These are phyloP conservation scores for Melanogaster broomeanus DNA, from an alignment of 768 basidiomycete genomes.

Conservation along the genomic window DNA sequence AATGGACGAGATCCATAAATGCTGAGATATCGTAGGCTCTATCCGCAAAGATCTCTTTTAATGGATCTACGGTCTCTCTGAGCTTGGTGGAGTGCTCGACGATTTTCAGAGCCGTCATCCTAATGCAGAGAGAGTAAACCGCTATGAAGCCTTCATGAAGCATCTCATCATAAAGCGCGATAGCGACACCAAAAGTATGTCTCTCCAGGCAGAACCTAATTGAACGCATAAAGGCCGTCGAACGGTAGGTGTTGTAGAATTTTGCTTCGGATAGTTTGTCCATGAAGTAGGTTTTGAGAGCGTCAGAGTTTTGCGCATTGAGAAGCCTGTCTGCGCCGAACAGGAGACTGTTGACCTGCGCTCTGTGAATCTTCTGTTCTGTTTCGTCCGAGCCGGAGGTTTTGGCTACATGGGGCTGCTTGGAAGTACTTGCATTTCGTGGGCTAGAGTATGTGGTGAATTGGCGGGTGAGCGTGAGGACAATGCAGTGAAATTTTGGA, in stretches of 20 bases:
- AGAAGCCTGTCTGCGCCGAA: conserved; percentile 28
- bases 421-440: not conserved
- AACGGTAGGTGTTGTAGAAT: conserved; percentile 31
- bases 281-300: conserved; percentile 24
- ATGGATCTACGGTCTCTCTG: not conserved
- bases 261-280: conserved; percentile 19
- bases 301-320: conserved; percentile 17
- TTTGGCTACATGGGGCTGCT: not conserved
- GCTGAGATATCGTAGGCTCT: conserved; percentile 18
- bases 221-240: conserved; percentile 37
- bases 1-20: conserved; percentile 29
- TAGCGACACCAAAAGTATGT: conserved; percentile 39
- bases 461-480: not conserved
- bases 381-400: not conserved
- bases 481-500: not conserved
- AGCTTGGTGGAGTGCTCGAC: conserved; percentile 3
- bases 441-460: not conserved
- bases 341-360: conserved; percentile 27
- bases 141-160: conserved; percentile 39
- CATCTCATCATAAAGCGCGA: conserved; percentile 45
- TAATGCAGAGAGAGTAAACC: conserved; percentile 38
- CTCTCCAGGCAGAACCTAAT: conserved; percentile 44
- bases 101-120: conserved; percentile 39
- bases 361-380: conserved; percentile 18
- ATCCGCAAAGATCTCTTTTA: conserved; percentile 17